Evolutionary conservation across 228 moss, liverwort and hornwort genomes (phyloP).

Genomic region (Sphagnum fallax): DNA sequence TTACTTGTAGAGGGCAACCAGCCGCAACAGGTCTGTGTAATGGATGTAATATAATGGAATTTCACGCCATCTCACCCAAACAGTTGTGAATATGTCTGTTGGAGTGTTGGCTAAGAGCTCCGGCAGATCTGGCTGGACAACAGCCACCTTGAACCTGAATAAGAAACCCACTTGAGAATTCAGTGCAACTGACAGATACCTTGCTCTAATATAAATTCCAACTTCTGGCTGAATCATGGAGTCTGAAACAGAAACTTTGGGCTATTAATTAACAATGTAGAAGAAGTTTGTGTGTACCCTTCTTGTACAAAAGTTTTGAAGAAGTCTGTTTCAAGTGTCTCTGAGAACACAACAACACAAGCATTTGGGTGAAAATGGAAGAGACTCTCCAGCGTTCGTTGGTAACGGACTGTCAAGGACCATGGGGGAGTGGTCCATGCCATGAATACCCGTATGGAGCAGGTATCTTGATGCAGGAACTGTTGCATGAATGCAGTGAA

Average conservation of each 20-base stretch:
- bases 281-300: slow-evolving; percentile 33
- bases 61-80: slow-evolving; percentile 63
- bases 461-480: slow-evolving; percentile 58
- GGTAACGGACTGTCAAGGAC: slow-evolving; percentile 86
- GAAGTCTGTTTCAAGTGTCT: slow-evolving; percentile 57
- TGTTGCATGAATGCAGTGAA: slow-evolving; percentile 56
- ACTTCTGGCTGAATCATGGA: no score
- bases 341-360: slow-evolving; percentile 90
- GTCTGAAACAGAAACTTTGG: no score
- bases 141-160: slow-evolving; percentile 78
- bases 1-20: slow-evolving; percentile 93
- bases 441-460: slow-evolving; percentile 76
- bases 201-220: no score
- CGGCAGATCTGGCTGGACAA: slow-evolving; percentile 61
- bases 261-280: no score
- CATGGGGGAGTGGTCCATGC: slow-evolving; percentile 88
- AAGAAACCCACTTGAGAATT: not conserved
- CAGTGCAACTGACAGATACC: no score
- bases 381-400: slow-evolving; percentile 86
- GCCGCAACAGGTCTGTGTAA: slow-evolving; percentile 72
- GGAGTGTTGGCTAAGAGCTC: slow-evolving; percentile 79
- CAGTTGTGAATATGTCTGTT: slow-evolving; percentile 43
- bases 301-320: slow-evolving; percentile 78
- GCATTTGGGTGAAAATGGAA: slow-evolving; percentile 71
- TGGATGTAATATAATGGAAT: slow-evolving; percentile 68